Evolutionary conservation across 1,284 basidiomycete species (phyloP), one percentile per base, ranked within the genome.

Genomic region (Microbotryum scabiosae): DNA sequence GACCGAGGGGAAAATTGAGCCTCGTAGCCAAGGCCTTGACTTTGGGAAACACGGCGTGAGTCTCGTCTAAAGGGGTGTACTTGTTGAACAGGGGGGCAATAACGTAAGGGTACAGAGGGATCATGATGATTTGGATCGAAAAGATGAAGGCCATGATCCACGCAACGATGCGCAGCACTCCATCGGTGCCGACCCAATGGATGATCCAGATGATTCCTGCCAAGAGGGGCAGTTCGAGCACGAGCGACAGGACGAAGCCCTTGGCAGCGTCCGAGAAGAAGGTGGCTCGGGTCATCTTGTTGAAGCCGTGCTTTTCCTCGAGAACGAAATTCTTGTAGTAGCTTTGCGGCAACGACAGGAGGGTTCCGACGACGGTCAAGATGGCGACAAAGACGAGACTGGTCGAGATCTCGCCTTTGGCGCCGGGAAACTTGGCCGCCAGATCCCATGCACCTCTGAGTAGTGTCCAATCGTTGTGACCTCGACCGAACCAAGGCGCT

Each of bases 81-180:
- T 90, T 97, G 82, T 97, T 97, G 82, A 97, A 97, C 47, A 97
- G 79, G 0, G 94, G 93, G 72, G 94, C 91, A 69, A 97, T 96
- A 73, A 96, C 80, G 23, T 85, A 88, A 5, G 90, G 90, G 54
- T 58, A 56, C 41, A 58, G 45, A 18, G 48, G 49, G 60, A 72
- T 73, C 61, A 73, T 72, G 70, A 82, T 77, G 52, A 97, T 77
- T 74, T 93, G 90, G 79, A 96, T 88, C 10, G 78, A 75, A 62
- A 92, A 77, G 72, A 72, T 55, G 65, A 71, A 68, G 30, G 60
- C 59, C 64, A 72, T 71, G 26, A 71, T 55, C 59, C 64, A 72
- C 14, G 63, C 52, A 32, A 72, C 67, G 30, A 73, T 66, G 32
- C 52, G 59, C 6, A 68, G 56, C 54, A 65, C 60, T 12, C 63